phyloP scores from a whole-genome alignment of 768 basidiomycete genomes.

The Kwoniella mangroviensis region DNA sequence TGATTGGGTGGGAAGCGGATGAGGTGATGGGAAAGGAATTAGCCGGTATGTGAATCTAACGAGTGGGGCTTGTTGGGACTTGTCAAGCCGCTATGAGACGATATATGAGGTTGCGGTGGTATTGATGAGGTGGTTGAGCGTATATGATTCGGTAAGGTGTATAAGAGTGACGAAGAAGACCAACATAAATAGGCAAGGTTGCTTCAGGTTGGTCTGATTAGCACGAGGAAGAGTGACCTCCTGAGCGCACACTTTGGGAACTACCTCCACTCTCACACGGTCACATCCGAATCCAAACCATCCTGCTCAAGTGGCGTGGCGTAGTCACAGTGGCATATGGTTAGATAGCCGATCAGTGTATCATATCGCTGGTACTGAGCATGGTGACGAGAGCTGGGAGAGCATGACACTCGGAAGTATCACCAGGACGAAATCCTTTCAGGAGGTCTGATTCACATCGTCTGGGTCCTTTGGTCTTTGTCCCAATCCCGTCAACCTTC shows the following conservation, averaged over 20 bases:
- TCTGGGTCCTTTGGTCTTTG: constrained; percentile 5
- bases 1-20: not conserved
- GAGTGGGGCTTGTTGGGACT: not conserved
- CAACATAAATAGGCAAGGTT: not conserved
- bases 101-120: not conserved
- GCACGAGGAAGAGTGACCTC: no score
- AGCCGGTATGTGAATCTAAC: no score
- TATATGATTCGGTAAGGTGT: not conserved
- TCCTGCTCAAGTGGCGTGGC: constrained; percentile 11
- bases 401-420: not conserved
- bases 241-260: not conserved
- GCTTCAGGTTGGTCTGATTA: no score
- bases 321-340: no score
- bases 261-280: constrained; percentile 25
- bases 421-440: not conserved
- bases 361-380: no score
- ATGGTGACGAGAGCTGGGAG: not conserved
- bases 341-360: no score
- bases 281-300: not conserved
- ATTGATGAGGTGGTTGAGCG: not conserved
- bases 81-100: not conserved
- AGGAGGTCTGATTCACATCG: not conserved
- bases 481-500: not conserved
- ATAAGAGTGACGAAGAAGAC: not conserved
- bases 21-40: not conserved